Base-by-base conservation (phyloP, 257 asterid species). In the Nicotiana obtusifolia region DNA sequence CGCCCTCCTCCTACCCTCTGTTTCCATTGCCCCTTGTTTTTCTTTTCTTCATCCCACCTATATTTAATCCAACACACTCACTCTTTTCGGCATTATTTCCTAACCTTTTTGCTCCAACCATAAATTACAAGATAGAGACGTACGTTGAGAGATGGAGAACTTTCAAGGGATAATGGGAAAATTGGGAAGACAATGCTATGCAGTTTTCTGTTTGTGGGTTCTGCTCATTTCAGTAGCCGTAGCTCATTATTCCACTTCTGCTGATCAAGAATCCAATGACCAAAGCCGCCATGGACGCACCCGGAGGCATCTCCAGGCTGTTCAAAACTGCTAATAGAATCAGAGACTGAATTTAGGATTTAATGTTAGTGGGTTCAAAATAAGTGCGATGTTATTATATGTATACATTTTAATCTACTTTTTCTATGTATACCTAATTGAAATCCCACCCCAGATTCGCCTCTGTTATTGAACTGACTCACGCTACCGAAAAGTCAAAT, bases 161-260 rank as follows among this genome's bases (percentile, higher is more conserved):
- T 16, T 86, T 17, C 84, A 79, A 69, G 86, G 83, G 41, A 22
- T 73, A 8, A 13, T 89, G 33, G 86, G 83, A 60, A 88, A 86
- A 80, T 15, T 89, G 75, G 86, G 91, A 84, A 81, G 90, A 76
- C 92, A 88, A 82, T 82, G 86, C 5, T 89, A 91, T 1, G 88
- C 91, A 10, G 54, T 86, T 79, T 84, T 89, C n/a, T 89, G 91
- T 77, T 82, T 89, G 64, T 85, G 88, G 1, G 90, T 88, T 41
- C 28, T 91, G n/a, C 81, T 91, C 2, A 56, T 89, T 28, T 69
- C 87, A 5, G 79, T 81, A 26, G 83, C 30, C 22, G 37, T 91
- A 10, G 86, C 90, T 69, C 89, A 84, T 35, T n/a, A 20, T 4
- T 80, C 53, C 5, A 68, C 1, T 5, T 16, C 64, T 76, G 16